Base-by-base conservation (phyloP, 345 rosid genomes). In the Toxicodendron radicans region DNA sequence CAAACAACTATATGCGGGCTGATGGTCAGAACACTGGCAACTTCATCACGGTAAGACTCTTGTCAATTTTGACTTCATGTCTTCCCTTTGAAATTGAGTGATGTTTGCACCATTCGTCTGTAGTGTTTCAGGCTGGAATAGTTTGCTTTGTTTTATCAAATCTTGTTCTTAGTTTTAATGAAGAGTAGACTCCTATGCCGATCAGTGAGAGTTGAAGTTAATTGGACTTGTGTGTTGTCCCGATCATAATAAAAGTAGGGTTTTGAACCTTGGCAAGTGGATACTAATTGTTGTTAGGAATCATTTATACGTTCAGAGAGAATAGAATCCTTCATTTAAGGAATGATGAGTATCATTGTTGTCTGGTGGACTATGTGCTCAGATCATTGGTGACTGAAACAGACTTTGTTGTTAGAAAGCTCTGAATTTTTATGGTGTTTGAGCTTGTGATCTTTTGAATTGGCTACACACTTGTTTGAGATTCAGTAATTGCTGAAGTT, bases 21-120 rank as follows among this genome's bases (percentile, higher is more conserved):
- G 95, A 92, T 86, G 91, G 92, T 58, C 97, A 90, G 84, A 92
- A 92, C 81, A 77, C 91, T 48, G 90, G 95, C 82, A 92, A 89
- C 86, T 90, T 92, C 83, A 72, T 92, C 81, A 90, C 91, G 85
- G 97, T 92, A 84, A 71, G 62, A 32, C 64, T 49, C 54, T 46
- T 8, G 18, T 66, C 23, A 33, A 18, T 8, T 20, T 49, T 14
- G 20, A 66, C 35, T 9, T 65, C 17, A 7, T 27, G 17, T 56
- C 60, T 17, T 16, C 18, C 35, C 69, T 67, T 51, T 64, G 27
- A 62, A 23, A 41, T 67, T 57, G 41, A 27, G 30, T 32, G 52
- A 27, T 30, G 20, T 54, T 32, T 72, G 3, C 10, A 68, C 51
- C 16, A 35, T 30, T 69, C 67, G 17, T 46, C 64, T 48, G 52